phyloP scores from a whole-genome alignment of 129 eudicot species.

The Helichrysum umbraculigerum region DNA sequence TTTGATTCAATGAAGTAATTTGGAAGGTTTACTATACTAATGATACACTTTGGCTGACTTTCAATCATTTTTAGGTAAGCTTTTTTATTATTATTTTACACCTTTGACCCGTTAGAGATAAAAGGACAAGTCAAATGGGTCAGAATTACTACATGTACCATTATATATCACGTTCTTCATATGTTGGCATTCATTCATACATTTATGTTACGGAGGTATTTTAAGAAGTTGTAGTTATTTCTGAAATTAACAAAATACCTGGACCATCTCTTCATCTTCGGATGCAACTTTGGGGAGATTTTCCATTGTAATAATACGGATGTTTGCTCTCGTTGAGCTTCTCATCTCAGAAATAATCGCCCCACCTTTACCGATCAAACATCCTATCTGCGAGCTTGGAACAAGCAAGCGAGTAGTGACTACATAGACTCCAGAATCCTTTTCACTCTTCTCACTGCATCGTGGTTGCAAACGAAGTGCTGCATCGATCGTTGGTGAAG shows the following conservation, averaged over 20 bases:
- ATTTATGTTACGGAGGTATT: too few species aligned
- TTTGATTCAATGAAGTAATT: too few species aligned
- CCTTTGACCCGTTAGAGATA: neutral
- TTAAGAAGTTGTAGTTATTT: too few species aligned
- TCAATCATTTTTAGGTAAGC: neutral
- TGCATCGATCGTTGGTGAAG: conserved; percentile 79
- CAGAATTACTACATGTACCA: neutral
- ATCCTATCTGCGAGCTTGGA: conserved; percentile 79
- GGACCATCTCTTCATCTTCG: conserved; percentile 90
- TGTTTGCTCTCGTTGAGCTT: conserved; percentile 63
- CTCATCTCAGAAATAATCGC: conserved; percentile 83
- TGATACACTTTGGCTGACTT: neutral
- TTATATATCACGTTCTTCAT: too few species aligned
- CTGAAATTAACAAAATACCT: conserved; percentile 40
- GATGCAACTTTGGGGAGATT: conserved; percentile 37
- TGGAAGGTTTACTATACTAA: too few species aligned
- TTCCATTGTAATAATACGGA: conserved; percentile 35
- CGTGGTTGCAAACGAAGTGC: conserved; percentile 84
- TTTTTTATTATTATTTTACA: neutral
- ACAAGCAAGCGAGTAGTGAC: conserved; percentile 81
- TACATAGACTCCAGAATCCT: conserved; percentile 49
- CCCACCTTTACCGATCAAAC: conserved; percentile 91
- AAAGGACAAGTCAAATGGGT: neutral
- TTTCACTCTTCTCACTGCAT: conserved; percentile 70
- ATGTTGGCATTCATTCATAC: too few species aligned